Conservation (phyloP, 1,284 basidiomycete genomes). For the Ganoderma sinense region DNA sequence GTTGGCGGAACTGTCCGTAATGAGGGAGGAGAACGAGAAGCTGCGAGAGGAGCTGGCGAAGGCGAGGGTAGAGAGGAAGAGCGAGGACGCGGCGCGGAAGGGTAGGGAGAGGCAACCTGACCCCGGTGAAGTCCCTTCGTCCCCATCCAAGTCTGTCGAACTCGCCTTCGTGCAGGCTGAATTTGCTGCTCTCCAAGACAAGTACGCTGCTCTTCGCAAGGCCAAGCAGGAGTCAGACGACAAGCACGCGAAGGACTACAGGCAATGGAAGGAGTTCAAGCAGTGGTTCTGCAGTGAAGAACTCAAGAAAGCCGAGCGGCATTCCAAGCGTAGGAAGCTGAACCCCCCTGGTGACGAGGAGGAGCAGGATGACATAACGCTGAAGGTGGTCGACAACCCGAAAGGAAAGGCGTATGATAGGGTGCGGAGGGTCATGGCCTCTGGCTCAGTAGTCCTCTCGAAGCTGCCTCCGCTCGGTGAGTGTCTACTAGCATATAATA, state of each 20-base stretch:
- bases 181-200: constrained; percentile 25
- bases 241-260: constrained; percentile 28
- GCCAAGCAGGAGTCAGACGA: constrained; percentile 30
- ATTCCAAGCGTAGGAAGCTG: constrained; percentile 24
- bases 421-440: neutral
- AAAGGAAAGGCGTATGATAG: neutral
- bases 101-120: neutral
- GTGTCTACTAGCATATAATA: neutral
- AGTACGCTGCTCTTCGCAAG: constrained; percentile 30
- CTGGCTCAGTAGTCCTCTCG: neutral
- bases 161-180: constrained; percentile 20
- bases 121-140: neutral
- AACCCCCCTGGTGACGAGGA: constrained; percentile 76
- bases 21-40: constrained; percentile 28
- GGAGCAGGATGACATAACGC: constrained; percentile 55
- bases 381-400: neutral
- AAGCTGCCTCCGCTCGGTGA: constrained; percentile 2
- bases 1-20: constrained; percentile 17
- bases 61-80: neutral
- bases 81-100: neutral
- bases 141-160: constrained; percentile 4
- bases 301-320: constrained; percentile 3
- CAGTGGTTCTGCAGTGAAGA: constrained; percentile 28
- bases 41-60: constrained; percentile 18
- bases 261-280: constrained; percentile 31